Evolutionary conservation across 352 stramenopile species (phyloP), one percentile per base, ranked within the genome.

Genomic region (Globisporangium cystogenes): DNA sequence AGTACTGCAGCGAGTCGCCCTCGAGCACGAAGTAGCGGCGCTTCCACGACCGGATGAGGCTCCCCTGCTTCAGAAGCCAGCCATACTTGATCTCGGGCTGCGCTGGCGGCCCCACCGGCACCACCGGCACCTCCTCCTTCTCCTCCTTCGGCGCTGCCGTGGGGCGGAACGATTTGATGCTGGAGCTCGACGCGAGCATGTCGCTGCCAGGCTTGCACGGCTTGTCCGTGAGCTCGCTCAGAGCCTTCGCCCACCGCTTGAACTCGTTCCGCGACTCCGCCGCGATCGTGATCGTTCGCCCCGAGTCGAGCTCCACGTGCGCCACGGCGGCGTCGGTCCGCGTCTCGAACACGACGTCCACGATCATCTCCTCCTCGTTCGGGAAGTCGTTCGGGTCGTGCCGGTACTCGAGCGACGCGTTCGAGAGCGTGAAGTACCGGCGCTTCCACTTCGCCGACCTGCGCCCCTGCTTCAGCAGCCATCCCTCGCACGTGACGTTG

Each of bases 11-110:
- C 24, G 51, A 60, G 43, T 74, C 69, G 6, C 70, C 75, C 14
- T 76, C 63, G 1, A 90, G 57, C 39, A 83, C 60, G 56, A 90
- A 88, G 49, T 79, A 88, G n/a, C 75, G 62, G n/a, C 71, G 27
- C 48, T 86, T 87, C 80, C 80, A 88, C 1, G 76, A 74, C 44
- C 62, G 69, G 29, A 68, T 65, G 16, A 67, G 39, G 18, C 57
- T 57, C 8, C 65, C 70, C 68, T 87, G 65, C 48, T 85, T 76
- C 44, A 74, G 68, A n/a, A 90, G 51, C 79, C 79, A 90, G 35
- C 79, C 79, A 6, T 62, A 67, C 48, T 83, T 86, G 12, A 65
- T 53, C 26, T 53, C 48, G 1, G 39, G 47, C 23, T 49, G 21
- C 6, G 10, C 55, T 14, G 42, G 31, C n/a, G 41, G 21, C 1